phyloP scores from a whole-genome alignment of 148 eudicot species.

The Oxyria digyna region DNA sequence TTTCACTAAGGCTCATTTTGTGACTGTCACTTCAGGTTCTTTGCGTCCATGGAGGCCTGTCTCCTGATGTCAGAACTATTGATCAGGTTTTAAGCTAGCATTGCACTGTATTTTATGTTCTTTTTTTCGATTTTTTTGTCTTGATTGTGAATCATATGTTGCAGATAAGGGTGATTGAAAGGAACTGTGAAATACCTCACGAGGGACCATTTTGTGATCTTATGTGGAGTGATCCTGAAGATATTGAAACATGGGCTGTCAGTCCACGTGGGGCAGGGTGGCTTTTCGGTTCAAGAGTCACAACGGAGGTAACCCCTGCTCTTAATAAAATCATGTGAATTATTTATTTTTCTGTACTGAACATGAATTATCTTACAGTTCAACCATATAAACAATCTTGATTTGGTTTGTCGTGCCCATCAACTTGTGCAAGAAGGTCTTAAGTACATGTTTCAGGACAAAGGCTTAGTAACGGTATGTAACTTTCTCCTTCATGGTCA shows the following conservation, averaged over 20 bases:
- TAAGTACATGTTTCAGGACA: conserved; percentile 99
- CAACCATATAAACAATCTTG: conserved; percentile 97
- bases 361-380: conserved; percentile 34
- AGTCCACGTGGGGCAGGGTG: conserved; percentile 99
- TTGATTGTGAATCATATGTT: background rate
- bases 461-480: conserved; percentile 99
- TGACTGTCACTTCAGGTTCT: conserved; percentile 48
- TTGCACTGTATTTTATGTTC: background rate
- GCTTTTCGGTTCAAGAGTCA: conserved; percentile 99
- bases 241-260: conserved; percentile 99
- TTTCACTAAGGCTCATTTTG: background rate
- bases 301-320: conserved; percentile 62
- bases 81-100: conserved; percentile 53
- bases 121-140: background rate
- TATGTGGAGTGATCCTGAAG: conserved; percentile 99
- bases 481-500: conserved; percentile 11
- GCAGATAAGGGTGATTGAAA: conserved; percentile 86
- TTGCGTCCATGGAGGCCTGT: conserved; percentile 98
- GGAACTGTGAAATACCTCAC: conserved; percentile 97
- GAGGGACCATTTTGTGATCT: conserved; percentile 99
- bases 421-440: conserved; percentile 99
- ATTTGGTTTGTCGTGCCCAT: conserved; percentile 96
- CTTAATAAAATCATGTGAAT: background rate
- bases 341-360: background rate
- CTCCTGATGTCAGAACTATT: conserved; percentile 89